A percentile compares a stretch with the other conserved stretches of the same genome.
These are phyloP conservation scores for Blastobotrys arbuscula DNA, from an alignment of 1,139 yeast species.

Conservation along the genomic window DNA sequence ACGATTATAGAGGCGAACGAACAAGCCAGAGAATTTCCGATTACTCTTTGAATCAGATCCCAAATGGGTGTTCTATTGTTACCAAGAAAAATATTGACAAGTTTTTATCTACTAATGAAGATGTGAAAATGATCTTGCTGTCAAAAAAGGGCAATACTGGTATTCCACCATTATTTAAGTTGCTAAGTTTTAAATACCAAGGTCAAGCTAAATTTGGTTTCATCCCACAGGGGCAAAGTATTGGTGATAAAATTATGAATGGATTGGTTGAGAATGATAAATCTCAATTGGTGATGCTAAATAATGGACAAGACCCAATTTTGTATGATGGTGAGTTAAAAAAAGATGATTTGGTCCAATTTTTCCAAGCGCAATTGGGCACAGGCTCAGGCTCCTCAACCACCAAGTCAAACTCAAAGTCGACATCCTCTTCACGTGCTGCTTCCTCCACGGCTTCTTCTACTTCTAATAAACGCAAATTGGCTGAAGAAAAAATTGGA, in stretches of 20 bases:
- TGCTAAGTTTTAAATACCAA: conserved; percentile 67
- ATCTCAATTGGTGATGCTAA: conserved; percentile 28
- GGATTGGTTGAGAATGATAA: conserved; percentile 20
- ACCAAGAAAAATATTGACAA: conserved; percentile 16
- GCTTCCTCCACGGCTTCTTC: neutral
- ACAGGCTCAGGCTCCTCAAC: neutral
- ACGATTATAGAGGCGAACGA: conserved; percentile 66
- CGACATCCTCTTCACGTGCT: neutral
- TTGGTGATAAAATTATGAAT: conserved; percentile 22
- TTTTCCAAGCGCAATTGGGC: conserved; percentile 20
- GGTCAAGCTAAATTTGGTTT: conserved; percentile 41
- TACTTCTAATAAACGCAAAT: conserved; percentile 15
- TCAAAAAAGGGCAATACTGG: conserved; percentile 26
- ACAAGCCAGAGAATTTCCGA: conserved; percentile 53
- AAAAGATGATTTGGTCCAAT: conserved; percentile 29
- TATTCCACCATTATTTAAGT: conserved; percentile 59
- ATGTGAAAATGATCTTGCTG: conserved; percentile 26
- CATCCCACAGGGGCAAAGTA: conserved; percentile 25
- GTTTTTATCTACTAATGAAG: conserved; percentile 14
- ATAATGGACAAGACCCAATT: conserved; percentile 22
- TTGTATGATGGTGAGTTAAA: conserved; percentile 33
- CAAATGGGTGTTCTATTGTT: conserved; percentile 57
- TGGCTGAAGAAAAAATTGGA: conserved; percentile 11
- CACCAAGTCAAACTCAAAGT: neutral
- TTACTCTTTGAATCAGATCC: conserved; percentile 56